Evolutionary conservation across 306 rosid species (phyloP).

Genomic region (Aeschynomene evenia): DNA sequence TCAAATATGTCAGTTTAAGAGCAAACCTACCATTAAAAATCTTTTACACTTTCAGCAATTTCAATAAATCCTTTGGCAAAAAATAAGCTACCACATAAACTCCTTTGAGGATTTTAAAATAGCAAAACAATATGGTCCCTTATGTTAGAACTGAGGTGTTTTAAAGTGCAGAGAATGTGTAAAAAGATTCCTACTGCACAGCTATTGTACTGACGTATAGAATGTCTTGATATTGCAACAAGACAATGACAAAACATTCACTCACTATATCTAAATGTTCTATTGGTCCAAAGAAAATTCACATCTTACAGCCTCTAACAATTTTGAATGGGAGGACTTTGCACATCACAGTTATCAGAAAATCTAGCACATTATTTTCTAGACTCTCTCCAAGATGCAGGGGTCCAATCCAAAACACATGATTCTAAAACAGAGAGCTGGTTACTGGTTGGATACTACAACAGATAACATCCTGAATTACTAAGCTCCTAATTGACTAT

Average conservation of each 20-base stretch:
- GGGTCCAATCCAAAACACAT: conserved; percentile 19
- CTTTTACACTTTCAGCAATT: conserved; percentile 4
- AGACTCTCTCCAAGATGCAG: conserved; percentile 10
- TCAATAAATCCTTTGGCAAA: background rate
- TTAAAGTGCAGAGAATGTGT: background rate
- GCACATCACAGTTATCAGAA: background rate
- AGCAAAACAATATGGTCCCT: background rate
- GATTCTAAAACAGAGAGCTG: background rate
- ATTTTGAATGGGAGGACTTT: background rate
- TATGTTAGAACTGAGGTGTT: conserved; percentile 3
- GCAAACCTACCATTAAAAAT: conserved; percentile 11
- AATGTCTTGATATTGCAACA: background rate
- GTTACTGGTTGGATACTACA: background rate
- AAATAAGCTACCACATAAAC: conserved; percentile 1
- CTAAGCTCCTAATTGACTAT: background rate
- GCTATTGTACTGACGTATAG: background rate
- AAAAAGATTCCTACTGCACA: conserved; percentile 1
- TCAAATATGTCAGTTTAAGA: conserved; percentile 18
- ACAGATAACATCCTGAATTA: background rate
- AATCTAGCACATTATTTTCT: background rate
- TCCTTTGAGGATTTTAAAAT: background rate
- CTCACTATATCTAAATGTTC: conserved; percentile 9
- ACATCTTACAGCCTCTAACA: conserved; percentile 7
- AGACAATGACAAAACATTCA: background rate
- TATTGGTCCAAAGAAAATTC: conserved; percentile 23